A percentile compares a stretch with the other conserved stretches of the same genome.
These are phyloP conservation scores for Chaetomium sp. DNA, from an alignment of 2,329 filamentous ascomycete genomes.

Conservation along the genomic window DNA sequence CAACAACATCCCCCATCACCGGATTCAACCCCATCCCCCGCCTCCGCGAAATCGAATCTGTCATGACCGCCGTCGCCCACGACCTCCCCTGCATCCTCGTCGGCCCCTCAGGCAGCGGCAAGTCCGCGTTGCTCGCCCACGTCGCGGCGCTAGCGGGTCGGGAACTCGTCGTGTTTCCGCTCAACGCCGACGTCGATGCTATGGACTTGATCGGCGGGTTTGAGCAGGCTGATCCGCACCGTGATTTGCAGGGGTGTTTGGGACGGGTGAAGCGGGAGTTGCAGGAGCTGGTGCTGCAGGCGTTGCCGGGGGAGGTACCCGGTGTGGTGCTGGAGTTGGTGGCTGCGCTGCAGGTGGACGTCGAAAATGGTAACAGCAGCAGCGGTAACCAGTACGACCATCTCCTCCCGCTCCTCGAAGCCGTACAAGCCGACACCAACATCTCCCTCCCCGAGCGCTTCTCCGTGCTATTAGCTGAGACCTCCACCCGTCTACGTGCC, in stretches of 20 bases:
- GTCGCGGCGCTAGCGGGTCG: constrained; percentile 75
- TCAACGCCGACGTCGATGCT: constrained; percentile 93
- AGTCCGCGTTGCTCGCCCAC: constrained; percentile 72
- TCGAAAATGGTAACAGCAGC: constrained; percentile 34
- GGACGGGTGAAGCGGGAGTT: constrained; percentile 34
- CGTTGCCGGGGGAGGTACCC: constrained; percentile 42
- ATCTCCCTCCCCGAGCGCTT: constrained; percentile 42
- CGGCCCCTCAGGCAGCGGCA: constrained; percentile 78
- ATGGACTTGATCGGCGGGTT: constrained; percentile 97
- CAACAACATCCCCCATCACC: constrained; percentile 41
- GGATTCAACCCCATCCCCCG: constrained; percentile 44
- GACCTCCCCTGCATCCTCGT: constrained; percentile 85
- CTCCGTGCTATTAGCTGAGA: constrained; percentile 40
- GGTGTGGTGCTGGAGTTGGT: constrained; percentile 44
- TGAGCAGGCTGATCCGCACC: constrained; percentile 80
- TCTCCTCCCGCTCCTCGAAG: constrained; percentile 35
- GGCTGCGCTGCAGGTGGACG: constrained; percentile 43
- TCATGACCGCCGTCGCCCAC: constrained; percentile 80
- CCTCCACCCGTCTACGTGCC: constrained; percentile 44
- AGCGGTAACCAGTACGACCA: constrained; percentile 33
- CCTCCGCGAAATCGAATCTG: constrained; percentile 71
- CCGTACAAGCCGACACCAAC: constrained; percentile 30
- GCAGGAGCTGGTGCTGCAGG: constrained; percentile 42
- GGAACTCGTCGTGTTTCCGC: constrained; percentile 70
- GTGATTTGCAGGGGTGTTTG: constrained; percentile 60